These are phyloP conservation scores for Aspergillus leporis DNA, from an alignment of 495 filamentous ascomycete species.

Conservation along the genomic window DNA sequence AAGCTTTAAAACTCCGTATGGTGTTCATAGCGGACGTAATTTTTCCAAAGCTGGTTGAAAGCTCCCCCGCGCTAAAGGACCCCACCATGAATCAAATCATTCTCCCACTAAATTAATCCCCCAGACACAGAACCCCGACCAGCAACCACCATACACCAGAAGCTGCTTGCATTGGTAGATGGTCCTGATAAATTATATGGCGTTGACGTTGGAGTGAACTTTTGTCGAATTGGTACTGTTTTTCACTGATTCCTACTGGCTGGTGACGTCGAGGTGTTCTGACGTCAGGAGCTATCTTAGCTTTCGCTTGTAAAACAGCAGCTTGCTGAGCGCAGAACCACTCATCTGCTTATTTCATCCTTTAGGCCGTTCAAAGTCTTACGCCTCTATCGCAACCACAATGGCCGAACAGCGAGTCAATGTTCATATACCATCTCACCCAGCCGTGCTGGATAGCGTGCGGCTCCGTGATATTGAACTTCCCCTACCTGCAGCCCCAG, in stretches of 20 bases:
- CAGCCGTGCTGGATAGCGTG: slow-evolving; percentile 42
- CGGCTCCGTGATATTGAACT: slow-evolving; percentile 44
- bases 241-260: background rate
- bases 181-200: background rate
- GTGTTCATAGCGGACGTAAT: background rate
- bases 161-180: background rate
- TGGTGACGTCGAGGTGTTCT: background rate
- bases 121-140: background rate
- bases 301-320: background rate
- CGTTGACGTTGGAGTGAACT: background rate
- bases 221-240: background rate
- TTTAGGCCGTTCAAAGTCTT: background rate
- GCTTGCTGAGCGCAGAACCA: background rate
- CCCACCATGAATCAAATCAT: slow-evolving; percentile 1
- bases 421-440: slow-evolving; percentile 37
- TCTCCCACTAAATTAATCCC: background rate
- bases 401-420: slow-evolving; percentile 34
- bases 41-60: background rate
- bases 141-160: background rate
- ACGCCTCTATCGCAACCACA: slow-evolving; percentile 6
- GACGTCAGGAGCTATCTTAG: background rate
- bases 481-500: slow-evolving; percentile 43
- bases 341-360: background rate
- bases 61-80: slow-evolving; percentile 1
- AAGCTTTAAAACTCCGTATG: background rate